These are phyloP conservation scores for Fusarium newnesense DNA, from an alignment of 2,329 filamentous ascomycete species.

Conservation along the genomic window DNA sequence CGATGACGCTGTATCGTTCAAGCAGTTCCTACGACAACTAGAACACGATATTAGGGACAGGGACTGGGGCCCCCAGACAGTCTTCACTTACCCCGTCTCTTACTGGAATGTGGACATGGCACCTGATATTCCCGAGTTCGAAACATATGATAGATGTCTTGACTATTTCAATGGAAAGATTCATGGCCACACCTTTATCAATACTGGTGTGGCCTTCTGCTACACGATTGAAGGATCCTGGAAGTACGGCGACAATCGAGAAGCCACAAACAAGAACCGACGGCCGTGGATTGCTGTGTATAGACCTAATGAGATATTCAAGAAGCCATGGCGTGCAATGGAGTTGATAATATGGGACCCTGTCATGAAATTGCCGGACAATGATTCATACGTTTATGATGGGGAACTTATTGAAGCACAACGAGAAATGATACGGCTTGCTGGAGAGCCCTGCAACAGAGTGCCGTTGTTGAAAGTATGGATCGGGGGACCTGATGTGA, in stretches of 20 bases:
- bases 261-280: constrained; percentile 41
- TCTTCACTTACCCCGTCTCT: constrained; percentile 55
- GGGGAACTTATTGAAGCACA: constrained; percentile 59
- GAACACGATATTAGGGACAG: neutral
- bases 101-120: constrained; percentile 49
- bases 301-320: constrained; percentile 55
- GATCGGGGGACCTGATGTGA: constrained; percentile 52
- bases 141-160: constrained; percentile 41
- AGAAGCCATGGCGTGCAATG: constrained; percentile 44
- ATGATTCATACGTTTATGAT: constrained; percentile 36
- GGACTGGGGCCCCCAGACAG: constrained; percentile 34
- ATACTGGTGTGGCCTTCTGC: constrained; percentile 56
- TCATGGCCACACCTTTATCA: constrained; percentile 23
- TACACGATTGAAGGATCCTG: constrained; percentile 58
- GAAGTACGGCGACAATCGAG: constrained; percentile 41
- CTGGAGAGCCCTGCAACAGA: constrained; percentile 41
- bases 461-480: constrained; percentile 56
- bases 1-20: constrained; percentile 18
- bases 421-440: constrained; percentile 52
- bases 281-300: constrained; percentile 64
- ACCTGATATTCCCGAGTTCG: constrained; percentile 39
- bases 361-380: constrained; percentile 42
- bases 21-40: constrained; percentile 13
- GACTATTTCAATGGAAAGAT: constrained; percentile 11
- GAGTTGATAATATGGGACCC: constrained; percentile 68